phyloP scores from a whole-genome alignment of 257 asterid species.

The Gardenia jasminoides region DNA sequence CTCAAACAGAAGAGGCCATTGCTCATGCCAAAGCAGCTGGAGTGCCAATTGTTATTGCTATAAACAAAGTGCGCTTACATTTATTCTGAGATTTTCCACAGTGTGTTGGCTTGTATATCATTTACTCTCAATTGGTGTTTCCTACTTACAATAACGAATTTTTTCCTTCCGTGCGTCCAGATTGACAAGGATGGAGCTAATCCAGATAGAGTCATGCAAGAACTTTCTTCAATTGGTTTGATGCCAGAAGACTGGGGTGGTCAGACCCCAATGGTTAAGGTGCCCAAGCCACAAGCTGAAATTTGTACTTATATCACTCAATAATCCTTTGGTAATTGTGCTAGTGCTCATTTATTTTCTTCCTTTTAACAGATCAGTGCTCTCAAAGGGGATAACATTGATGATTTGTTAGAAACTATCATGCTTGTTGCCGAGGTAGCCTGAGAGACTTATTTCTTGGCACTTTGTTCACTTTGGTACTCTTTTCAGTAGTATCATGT shows the following conservation, averaged over 20 bases:
- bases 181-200: conserved; percentile 92
- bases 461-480: conserved; percentile 6
- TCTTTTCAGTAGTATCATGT: background rate
- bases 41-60: conserved; percentile 89
- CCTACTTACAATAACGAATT: background rate
- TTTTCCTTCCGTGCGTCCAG: conserved; percentile 37
- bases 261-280: conserved; percentile 90
- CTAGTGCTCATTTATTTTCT: conserved; percentile 28
- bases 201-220: conserved; percentile 90
- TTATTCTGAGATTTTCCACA: conserved; percentile 7
- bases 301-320: conserved; percentile 11
- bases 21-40: conserved; percentile 98
- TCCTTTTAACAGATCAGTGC: conserved; percentile 76
- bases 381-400: conserved; percentile 93
- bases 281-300: conserved; percentile 30
- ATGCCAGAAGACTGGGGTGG: conserved; percentile 99
- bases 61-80: conserved; percentile 63
- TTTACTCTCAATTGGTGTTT: conserved; percentile 9
- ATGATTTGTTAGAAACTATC: conserved; percentile 87
- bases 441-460: conserved; percentile 15
- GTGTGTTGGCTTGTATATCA: conserved; percentile 1
- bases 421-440: conserved; percentile 98
- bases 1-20: conserved; percentile 95
- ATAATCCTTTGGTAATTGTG: conserved; percentile 6
- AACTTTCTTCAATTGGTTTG: conserved; percentile 79